phyloP scores from a whole-genome alignment of 2,329 filamentous ascomycete species.

The Hansfordia pulvinata region DNA sequence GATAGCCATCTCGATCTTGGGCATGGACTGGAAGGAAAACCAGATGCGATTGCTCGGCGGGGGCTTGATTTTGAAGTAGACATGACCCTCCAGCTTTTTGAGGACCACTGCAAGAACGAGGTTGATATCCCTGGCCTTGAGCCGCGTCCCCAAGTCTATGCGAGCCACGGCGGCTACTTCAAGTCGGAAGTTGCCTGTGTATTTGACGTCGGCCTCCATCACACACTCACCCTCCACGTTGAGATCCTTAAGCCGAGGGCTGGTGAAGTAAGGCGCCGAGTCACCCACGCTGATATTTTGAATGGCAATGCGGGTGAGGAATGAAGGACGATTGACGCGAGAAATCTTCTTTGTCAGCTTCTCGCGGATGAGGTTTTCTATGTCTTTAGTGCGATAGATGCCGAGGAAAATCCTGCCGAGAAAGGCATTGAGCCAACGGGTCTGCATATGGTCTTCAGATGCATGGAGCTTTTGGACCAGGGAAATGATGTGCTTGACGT shows the following conservation, averaged over 20 bases:
- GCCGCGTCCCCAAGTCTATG: constrained; percentile 76
- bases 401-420: constrained; percentile 80
- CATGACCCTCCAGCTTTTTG: constrained; percentile 73
- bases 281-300: constrained; percentile 77
- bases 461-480: constrained; percentile 85
- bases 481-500: constrained; percentile 75
- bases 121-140: constrained; percentile 84
- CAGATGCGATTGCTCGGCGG: constrained; percentile 93
- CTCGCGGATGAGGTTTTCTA: constrained; percentile 65
- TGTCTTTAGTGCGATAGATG: constrained; percentile 69
- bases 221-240: constrained; percentile 85
- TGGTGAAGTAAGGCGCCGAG: constrained; percentile 76
- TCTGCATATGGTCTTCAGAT: constrained; percentile 80
- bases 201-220: constrained; percentile 76
- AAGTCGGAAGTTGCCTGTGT: constrained; percentile 77
- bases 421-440: constrained; percentile 85
- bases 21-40: constrained; percentile 89
- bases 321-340: constrained; percentile 79
- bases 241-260: constrained; percentile 75
- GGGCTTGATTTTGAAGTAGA: constrained; percentile 79
- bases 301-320: constrained; percentile 75
- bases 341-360: constrained; percentile 96
- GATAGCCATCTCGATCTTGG: constrained; percentile 85
- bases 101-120: constrained; percentile 76
- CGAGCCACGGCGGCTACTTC: constrained; percentile 88